Conservation (phyloP, 2,329 filamentous ascomycete genomes). For the Plectosphaerella plurivora region DNA sequence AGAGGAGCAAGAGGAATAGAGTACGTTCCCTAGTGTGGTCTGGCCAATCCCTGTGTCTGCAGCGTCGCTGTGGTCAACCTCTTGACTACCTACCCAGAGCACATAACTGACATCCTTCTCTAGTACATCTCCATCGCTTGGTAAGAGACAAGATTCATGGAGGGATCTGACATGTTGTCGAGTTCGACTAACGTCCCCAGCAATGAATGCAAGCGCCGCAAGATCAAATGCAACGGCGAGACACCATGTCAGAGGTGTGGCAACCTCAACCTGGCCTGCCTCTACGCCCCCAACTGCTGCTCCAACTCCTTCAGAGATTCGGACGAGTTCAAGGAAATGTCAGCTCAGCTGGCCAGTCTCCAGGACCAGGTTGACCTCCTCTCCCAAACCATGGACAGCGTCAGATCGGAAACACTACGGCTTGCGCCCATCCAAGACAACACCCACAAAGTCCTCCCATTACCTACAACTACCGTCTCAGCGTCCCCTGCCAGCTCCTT, state of each 20-base stretch:
- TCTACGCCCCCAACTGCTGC: conserved; percentile 64
- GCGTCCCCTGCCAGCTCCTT: conserved; percentile 39
- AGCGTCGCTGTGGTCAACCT: background rate
- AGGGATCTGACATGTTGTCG: too few relatives aligned
- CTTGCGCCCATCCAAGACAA: conserved; percentile 37
- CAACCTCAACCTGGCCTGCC: conserved; percentile 61
- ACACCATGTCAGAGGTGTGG: conserved; percentile 64
- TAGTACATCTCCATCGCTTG: conserved; percentile 60
- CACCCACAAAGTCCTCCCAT: conserved; percentile 22
- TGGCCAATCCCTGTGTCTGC: conserved; percentile 2
- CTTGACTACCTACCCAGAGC: conserved; percentile 4
- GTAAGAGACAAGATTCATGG: conserved; percentile 29
- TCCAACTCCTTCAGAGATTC: conserved; percentile 85
- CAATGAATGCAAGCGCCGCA: conserved; percentile 71
- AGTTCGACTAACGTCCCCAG: conserved; percentile 27
- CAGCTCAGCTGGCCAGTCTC: conserved; percentile 65
- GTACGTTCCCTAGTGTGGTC: conserved; percentile 29
- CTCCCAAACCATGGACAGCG: conserved; percentile 64
- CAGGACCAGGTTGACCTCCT: conserved; percentile 83
- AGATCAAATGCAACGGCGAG: conserved; percentile 71
- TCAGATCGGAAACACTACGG: conserved; percentile 53
- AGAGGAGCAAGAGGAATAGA: conserved; percentile 56
- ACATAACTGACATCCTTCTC: background rate
- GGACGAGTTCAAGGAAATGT: conserved; percentile 83
- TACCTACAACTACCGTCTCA: conserved; percentile 32